Base-by-base conservation (phyloP, 805 yeast genomes). In the Candida stauntonica region DNA sequence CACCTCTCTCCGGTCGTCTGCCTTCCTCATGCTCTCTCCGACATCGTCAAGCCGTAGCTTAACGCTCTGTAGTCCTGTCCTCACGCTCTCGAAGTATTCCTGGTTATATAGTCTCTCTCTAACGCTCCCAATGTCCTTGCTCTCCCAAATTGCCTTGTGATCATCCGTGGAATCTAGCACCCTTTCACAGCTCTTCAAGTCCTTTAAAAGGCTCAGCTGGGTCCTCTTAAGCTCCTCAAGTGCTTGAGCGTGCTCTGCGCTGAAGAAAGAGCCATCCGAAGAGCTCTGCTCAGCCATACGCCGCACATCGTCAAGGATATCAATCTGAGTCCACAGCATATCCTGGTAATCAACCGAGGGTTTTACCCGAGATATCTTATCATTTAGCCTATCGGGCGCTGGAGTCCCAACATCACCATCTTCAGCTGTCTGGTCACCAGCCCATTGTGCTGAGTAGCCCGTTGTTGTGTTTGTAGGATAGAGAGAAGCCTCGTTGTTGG, bases 281-380 rank as follows among this genome's bases (percentile, higher is more conserved):
- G 38, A 18, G 33, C 46, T 43, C 39, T 48, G 41, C 35, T 50
- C 50, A 16, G 50, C 49, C 52, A 52, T 51, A 30, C 67, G 68
- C 40, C 74, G 73, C 7, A 87, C 93, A 46, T 86, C 95, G 47
- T 86, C 89, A 45, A 91, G 67, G 0, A 85, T 81, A 51, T 85
- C 95, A 35, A 88, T 79, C 49, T 86, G 94, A 6, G 91, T 80
- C 95, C 95, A 89, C 32, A 86, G 67, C 52, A 73, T 72, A 60
- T 86, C 95, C 61, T 80, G 88, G 44, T 75, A 66, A 38, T 84
- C 79, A 16, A 76, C 79, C 33, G 69, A 66, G 7, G 87, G 86
- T 35, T 66, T 62, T 1, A 78, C 73, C 4, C 75, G 63, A 8
- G 79, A 74, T 3, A 78, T 58, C 45, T 66, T 66, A 53, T 80